Evolutionary conservation across 1,284 basidiomycete genomes (phyloP), one percentile per base, ranked within the genome.

Genomic region (Volvariella surrecta): DNA sequence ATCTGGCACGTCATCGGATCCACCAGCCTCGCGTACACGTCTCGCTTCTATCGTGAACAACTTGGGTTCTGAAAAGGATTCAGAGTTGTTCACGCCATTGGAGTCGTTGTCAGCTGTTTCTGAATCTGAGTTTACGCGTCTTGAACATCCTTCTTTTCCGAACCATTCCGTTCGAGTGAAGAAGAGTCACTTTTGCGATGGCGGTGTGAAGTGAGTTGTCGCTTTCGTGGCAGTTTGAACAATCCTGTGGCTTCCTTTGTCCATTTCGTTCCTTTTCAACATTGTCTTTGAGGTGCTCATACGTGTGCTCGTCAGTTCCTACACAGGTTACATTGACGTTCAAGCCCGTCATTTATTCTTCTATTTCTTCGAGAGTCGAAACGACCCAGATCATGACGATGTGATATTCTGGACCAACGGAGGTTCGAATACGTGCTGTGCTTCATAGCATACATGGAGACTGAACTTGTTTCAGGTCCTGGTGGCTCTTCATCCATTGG

Each of bases 281-380:
- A n/a, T n/a, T n/a, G n/a, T n/a, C n/a, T n/a, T n/a, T n/a, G n/a
- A n/a, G n/a, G n/a, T 37, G 13, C 30, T 21, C 21, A n/a, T 19
- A n/a, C 8, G 4, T 10, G 38, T 17, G 38, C 13, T 19, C 37
- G 16, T 18, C 11, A 66, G 67, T 32, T 54, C 63, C 17, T 68
- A 67, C 49, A 68, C 70, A 1, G 76, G 76, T 15, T 82, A 82
- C 56, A 81, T 85, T 42, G 83, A 86, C 45, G 72, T 76, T 37
- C 71, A 78, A 49, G 79, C 82, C 4, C 73, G 80, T 37, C 82
- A 84, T 50, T 59, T 90, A 22, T 91, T 89, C 66, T 91, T 89
- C 68, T 88, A 87, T 68, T 91, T 90, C 59, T 91, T 92, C 61
- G 87, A 91, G 60, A 84, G 79, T 43, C 67, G 88, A 44, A 73